A percentile compares a stretch with the other conserved stretches of the same genome.
These are phyloP conservation scores for Berberis thunbergii DNA, from an alignment of 164 flowering plant genomes.

Conservation along the genomic window DNA sequence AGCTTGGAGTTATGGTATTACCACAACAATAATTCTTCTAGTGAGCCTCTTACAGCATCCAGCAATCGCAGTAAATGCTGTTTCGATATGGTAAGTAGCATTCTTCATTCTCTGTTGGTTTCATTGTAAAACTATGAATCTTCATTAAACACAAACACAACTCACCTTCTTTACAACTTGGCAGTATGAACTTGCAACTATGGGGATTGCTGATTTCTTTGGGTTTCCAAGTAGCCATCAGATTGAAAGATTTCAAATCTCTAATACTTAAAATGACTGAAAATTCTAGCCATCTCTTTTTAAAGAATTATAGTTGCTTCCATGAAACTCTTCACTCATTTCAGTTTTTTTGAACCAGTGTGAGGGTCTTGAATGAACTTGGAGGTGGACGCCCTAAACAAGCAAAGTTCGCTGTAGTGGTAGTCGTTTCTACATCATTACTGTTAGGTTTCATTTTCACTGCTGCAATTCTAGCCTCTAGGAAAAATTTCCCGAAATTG, in stretches of 20 bases:
- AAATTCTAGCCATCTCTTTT: background rate
- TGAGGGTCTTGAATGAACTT: conserved; percentile 45
- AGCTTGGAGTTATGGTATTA: background rate
- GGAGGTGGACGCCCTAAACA: conserved; percentile 42
- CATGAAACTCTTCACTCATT: background rate
- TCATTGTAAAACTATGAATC: no score
- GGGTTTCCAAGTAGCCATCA: conserved; percentile 45
- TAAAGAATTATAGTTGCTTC: background rate
- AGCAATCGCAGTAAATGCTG: background rate
- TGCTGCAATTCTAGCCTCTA: conserved; percentile 14
- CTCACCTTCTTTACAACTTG: background rate
- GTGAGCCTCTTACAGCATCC: background rate
- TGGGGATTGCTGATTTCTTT: conserved; percentile 41
- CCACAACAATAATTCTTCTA: background rate
- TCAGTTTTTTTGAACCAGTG: conserved; percentile 19
- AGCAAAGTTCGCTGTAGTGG: conserved; percentile 34
- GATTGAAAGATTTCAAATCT: conserved; percentile 14
- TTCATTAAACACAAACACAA: no score
- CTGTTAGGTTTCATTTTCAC: conserved; percentile 27
- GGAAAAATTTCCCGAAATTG: conserved; percentile 21
- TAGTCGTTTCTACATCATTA: conserved; percentile 20
- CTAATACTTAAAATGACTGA: no score
- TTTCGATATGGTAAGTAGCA: background rate
- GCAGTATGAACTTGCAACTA: conserved; percentile 37
- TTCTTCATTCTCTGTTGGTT: no score